Evolutionary conservation across 1,284 basidiomycete species (phyloP).

Genomic region (Pseudozyma hubeiensis): DNA sequence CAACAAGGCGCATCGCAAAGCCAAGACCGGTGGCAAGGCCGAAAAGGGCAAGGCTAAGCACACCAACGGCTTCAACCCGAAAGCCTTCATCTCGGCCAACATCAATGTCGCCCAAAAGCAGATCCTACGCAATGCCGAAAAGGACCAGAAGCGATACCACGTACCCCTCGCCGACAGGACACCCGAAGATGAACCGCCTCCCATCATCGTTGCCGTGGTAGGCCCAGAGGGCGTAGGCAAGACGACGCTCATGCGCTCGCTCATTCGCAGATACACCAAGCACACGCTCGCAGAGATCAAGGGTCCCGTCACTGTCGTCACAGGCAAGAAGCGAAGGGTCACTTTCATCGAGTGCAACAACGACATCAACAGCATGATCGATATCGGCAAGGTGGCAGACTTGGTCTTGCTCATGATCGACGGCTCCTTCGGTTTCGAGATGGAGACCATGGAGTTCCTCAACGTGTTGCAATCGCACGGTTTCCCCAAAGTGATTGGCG

Average conservation of each 20-base stretch:
- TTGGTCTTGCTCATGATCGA: slow-evolving; percentile 97
- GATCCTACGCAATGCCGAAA: slow-evolving; percentile 89
- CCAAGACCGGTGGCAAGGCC: slow-evolving; percentile 62
- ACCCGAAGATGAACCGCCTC: slow-evolving; percentile 85
- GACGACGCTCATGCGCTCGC: slow-evolving; percentile 89
- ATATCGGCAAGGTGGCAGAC: slow-evolving; percentile 95
- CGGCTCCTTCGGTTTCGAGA: slow-evolving; percentile 97
- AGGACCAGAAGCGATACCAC: slow-evolving; percentile 92
- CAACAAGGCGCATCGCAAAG: slow-evolving; percentile 62
- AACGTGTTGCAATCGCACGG: slow-evolving; percentile 97
- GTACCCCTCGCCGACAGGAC: slow-evolving; percentile 95
- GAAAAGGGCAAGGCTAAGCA: slow-evolving; percentile 59
- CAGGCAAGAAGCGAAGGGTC: slow-evolving; percentile 85
- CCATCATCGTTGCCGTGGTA: slow-evolving; percentile 94
- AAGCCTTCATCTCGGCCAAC: slow-evolving; percentile 83
- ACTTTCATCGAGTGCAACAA: slow-evolving; percentile 98
- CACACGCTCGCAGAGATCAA: slow-evolving; percentile 89
- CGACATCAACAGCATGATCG: slow-evolving; percentile 97
- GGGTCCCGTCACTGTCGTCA: slow-evolving; percentile 95
- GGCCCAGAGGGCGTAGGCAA: slow-evolving; percentile 97
- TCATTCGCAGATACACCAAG: slow-evolving; percentile 93
- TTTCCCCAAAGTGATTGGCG: slow-evolving; percentile 96
- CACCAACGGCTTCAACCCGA: slow-evolving; percentile 82
- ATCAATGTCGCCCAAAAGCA: slow-evolving; percentile 75
- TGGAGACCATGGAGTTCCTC: slow-evolving; percentile 99